Evolutionary conservation across 2,329 filamentous ascomycete genomes (phyloP).

Genomic region (Chaetomium strumarium): DNA sequence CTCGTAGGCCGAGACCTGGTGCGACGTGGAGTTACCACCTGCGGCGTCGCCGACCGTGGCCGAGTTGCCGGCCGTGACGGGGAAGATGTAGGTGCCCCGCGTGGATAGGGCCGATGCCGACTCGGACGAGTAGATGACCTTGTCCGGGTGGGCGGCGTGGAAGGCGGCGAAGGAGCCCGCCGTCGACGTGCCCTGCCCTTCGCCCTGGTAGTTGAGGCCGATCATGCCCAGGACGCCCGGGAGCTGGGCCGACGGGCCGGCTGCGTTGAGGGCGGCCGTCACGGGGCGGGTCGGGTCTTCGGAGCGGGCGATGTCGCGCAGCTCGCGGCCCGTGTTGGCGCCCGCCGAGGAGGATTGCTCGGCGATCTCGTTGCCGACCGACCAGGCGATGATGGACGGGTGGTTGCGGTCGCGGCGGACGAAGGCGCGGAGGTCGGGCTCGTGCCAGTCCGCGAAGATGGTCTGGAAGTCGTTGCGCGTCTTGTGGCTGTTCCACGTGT

Average conservation of each 20-base stretch:
- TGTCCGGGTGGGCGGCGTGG: constrained; percentile 39
- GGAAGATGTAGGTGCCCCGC: constrained; percentile 48
- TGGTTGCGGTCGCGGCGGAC: constrained; percentile 51
- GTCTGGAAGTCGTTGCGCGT: constrained; percentile 44
- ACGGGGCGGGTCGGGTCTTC: constrained; percentile 44
- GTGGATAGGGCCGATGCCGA: constrained; percentile 42
- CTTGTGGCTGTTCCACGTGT: constrained; percentile 44
- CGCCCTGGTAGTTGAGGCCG: constrained; percentile 52
- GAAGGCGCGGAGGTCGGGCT: constrained; percentile 46
- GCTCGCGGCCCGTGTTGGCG: constrained; percentile 28
- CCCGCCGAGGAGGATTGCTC: constrained; percentile 38
- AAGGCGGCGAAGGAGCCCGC: constrained; percentile 37
- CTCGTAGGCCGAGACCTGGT: constrained; percentile 41
- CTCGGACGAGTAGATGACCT: constrained; percentile 41
- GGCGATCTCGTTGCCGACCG: constrained; percentile 48
- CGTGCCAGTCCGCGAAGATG: constrained; percentile 48
- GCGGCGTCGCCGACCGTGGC: constrained; percentile 29
- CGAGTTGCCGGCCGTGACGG: constrained; percentile 35
- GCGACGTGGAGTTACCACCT: constrained; percentile 33
- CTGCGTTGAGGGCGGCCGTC: constrained; percentile 43
- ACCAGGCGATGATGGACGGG: constrained; percentile 47
- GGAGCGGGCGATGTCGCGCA: constrained; percentile 37
- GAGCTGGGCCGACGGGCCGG: constrained; percentile 35
- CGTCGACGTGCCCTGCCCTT: constrained; percentile 33
- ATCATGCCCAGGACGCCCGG: constrained; percentile 40